phyloP scores from a whole-genome alignment of 2,329 filamentous ascomycete species.

The Neurospora crassa region DNA sequence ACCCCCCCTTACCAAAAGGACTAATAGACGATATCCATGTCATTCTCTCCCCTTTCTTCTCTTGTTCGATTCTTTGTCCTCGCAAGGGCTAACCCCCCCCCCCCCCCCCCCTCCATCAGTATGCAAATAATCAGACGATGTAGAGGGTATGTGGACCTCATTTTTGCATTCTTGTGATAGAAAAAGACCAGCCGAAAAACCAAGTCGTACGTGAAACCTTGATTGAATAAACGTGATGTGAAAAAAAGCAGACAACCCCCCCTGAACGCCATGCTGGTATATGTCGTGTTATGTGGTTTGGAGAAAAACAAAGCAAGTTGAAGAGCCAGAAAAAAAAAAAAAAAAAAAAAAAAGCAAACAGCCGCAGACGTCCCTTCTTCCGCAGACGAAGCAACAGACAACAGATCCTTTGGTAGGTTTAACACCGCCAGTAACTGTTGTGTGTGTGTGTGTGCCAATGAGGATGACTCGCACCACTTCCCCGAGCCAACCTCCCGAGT shows the following conservation, averaged over 20 bases:
- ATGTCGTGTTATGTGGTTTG: conserved; percentile 1
- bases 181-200: not conserved
- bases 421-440: not conserved
- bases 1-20: not conserved
- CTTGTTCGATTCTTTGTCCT: not conserved
- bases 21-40: not conserved
- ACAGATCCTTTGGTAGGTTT: not conserved
- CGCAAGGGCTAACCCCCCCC: not conserved
- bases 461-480: not conserved
- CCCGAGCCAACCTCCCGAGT: not conserved
- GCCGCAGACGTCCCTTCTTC: not conserved
- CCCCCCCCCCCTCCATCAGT: not conserved
- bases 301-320: not conserved
- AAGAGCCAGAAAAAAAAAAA: not conserved
- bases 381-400: not conserved
- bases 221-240: not conserved
- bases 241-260: not conserved
- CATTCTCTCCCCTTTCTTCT: not conserved
- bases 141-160: not conserved
- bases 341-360: not conserved
- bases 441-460: not conserved
- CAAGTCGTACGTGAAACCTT: not conserved
- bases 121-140: not conserved
- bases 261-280: not conserved
- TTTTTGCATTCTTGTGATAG: not conserved